Conservation (phyloP, 2,329 filamentous ascomycete species). For the Diaporthe sp. region DNA sequence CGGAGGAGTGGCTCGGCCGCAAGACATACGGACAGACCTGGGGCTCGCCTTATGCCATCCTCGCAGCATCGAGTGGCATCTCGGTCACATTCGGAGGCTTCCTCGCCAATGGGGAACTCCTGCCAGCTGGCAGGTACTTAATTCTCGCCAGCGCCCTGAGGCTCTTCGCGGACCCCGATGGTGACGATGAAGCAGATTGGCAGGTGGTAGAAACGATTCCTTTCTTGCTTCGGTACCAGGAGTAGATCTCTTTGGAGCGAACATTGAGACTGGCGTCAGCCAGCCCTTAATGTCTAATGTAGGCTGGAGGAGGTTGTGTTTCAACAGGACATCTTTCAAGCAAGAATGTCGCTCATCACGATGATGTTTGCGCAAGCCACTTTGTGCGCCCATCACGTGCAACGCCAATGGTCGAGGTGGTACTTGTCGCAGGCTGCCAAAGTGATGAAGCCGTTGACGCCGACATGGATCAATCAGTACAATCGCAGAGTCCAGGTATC, state of each 20-base stretch:
- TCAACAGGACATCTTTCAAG: not conserved
- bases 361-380: not conserved
- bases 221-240: slow-evolving; percentile 3
- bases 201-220: not conserved
- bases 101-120: not conserved
- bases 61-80: not conserved
- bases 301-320: not conserved
- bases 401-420: too few species aligned
- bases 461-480: too few species aligned
- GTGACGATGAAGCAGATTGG: not conserved
- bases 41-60: not conserved
- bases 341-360: not conserved
- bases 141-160: not conserved
- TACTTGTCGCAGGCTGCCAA: too few species aligned
- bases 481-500: too few species aligned
- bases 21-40: slow-evolving; percentile 5
- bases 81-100: not conserved
- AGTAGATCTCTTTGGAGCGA: not conserved
- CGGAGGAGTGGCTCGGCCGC: slow-evolving; percentile 1
- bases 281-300: not conserved
- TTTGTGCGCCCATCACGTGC: not conserved
- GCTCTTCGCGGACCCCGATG: not conserved
- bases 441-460: too few species aligned
- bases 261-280: not conserved
- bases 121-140: not conserved